phyloP scores from a whole-genome alignment of 1,284 basidiomycete species.

The Tetrapyrgos nigripes region DNA sequence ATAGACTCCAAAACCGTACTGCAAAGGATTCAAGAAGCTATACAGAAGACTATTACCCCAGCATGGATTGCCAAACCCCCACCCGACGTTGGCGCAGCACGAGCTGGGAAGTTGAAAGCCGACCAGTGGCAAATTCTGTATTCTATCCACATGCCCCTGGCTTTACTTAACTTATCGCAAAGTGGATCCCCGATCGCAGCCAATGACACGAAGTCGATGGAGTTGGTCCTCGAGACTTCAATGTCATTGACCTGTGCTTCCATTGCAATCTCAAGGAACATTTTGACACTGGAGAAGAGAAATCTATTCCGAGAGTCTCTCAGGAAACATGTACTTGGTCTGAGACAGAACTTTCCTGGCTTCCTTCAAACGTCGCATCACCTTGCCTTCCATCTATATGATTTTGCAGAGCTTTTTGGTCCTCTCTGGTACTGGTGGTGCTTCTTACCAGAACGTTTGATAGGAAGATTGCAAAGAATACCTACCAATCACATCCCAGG shows the following conservation, averaged over 20 bases:
- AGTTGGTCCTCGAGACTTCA: not conserved
- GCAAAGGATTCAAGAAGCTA: not conserved
- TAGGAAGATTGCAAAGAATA: not conserved
- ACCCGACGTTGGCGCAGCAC: not conserved
- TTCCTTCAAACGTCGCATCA: conserved; percentile 2
- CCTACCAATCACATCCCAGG: conserved; percentile 1
- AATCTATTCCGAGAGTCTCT: not conserved
- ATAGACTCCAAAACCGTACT: not conserved
- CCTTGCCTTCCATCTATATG: conserved; percentile 4
- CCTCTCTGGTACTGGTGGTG: not conserved
- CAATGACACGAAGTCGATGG: not conserved
- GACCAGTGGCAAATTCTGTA: not conserved
- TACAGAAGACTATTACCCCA: not conserved
- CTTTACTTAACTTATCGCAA: conserved; percentile 3
- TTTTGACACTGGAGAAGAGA: not conserved
- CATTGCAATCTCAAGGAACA: not conserved
- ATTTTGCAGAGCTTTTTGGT: not conserved
- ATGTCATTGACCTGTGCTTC: conserved; percentile 2
- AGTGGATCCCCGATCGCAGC: not conserved
- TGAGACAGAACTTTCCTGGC: not conserved
- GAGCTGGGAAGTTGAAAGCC: conserved; percentile 2
- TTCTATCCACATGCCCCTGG: not conserved
- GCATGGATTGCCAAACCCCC: not conserved
- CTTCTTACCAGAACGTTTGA: not conserved
- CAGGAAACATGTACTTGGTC: not conserved